A percentile compares a stretch with the other conserved stretches of the same genome.
Evolutionary conservation across 2,329 filamentous ascomycete species (phyloP).

Genomic region (Ophiostoma populinum): DNA sequence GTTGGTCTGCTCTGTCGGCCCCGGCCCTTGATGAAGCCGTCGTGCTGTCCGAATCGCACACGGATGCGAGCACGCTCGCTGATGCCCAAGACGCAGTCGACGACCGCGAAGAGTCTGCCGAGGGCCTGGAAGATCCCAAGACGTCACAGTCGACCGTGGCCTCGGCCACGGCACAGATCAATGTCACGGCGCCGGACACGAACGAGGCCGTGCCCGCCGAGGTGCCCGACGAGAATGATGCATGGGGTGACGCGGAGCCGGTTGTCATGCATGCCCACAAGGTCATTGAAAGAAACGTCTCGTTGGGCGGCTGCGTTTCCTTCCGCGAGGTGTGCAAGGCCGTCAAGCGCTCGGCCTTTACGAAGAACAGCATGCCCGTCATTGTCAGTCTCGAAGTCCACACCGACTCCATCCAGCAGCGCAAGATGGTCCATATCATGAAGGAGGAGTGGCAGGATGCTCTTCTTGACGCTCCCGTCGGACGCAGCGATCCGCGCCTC

Average conservation of each 20-base stretch:
- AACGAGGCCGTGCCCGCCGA: conserved; percentile 7
- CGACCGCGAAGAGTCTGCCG: conserved; percentile 9
- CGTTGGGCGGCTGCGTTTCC: conserved; percentile 66
- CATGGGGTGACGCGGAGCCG: conserved; percentile 40
- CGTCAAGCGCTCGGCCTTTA: conserved; percentile 64
- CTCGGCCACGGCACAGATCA: conserved; percentile 5
- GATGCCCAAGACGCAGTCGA: conserved; percentile 7
- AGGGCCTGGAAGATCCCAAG: conserved; percentile 1
- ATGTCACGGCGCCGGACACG: conserved; percentile 7
- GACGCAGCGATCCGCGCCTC: conserved; percentile 32
- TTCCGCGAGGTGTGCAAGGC: conserved; percentile 77
- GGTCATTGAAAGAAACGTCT: conserved; percentile 33
- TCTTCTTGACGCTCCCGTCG: conserved; percentile 44
- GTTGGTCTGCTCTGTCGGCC: too few relatives aligned
- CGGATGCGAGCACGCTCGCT: conserved; percentile 4
- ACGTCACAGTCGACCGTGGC: not conserved
- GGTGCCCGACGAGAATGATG: conserved; percentile 9
- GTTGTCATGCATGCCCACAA: conserved; percentile 53
- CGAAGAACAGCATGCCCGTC: conserved; percentile 57
- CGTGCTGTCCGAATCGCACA: not conserved
- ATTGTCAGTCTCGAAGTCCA: conserved; percentile 92
- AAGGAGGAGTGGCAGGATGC: conserved; percentile 65
- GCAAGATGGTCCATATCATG: conserved; percentile 89
- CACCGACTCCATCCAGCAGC: conserved; percentile 64
- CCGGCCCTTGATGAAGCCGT: not conserved